Percentiles rank a stretch among this genome's conserved stretches.
phyloP scores from a whole-genome alignment of 768 basidiomycete genomes.

The Clathrus columnatus region DNA sequence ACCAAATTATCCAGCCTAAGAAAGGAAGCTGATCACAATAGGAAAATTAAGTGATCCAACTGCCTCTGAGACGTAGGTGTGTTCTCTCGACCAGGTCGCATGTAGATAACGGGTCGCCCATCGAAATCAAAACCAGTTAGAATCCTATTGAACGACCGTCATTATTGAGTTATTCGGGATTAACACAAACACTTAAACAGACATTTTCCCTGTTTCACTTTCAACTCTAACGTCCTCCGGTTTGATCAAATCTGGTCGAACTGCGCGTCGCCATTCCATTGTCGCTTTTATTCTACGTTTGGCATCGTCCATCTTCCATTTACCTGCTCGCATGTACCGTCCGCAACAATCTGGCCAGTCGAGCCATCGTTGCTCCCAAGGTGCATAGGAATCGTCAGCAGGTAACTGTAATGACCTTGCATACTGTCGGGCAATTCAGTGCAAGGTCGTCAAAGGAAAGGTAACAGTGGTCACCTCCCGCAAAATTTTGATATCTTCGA shows the following conservation, averaged over 20 bases:
- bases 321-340: conserved; percentile 79
- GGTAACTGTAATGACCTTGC: conserved; percentile 57
- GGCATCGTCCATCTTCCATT: conserved; percentile 72
- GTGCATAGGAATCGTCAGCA: conserved; percentile 56
- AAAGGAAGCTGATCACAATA: conserved; percentile 39
- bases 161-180: neutral
- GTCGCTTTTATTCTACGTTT: conserved; percentile 72
- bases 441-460: conserved; percentile 3
- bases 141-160: conserved; percentile 36
- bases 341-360: conserved; percentile 49
- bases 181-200: conserved; percentile 17
- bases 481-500: conserved; percentile 47
- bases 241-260: conserved; percentile 72
- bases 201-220: conserved; percentile 86
- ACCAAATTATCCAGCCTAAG: neutral
- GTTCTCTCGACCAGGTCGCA: conserved; percentile 84
- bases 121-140: conserved; percentile 81
- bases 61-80: conserved; percentile 71
- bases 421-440: conserved; percentile 38
- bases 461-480: conserved; percentile 39
- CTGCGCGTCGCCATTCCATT: conserved; percentile 79
- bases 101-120: conserved; percentile 80
- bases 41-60: conserved; percentile 79
- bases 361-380: conserved; percentile 76
- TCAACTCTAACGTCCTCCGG: conserved; percentile 77